phyloP scores from a whole-genome alignment of 1,284 basidiomycete species.

The Pseudozyma thailandica region DNA sequence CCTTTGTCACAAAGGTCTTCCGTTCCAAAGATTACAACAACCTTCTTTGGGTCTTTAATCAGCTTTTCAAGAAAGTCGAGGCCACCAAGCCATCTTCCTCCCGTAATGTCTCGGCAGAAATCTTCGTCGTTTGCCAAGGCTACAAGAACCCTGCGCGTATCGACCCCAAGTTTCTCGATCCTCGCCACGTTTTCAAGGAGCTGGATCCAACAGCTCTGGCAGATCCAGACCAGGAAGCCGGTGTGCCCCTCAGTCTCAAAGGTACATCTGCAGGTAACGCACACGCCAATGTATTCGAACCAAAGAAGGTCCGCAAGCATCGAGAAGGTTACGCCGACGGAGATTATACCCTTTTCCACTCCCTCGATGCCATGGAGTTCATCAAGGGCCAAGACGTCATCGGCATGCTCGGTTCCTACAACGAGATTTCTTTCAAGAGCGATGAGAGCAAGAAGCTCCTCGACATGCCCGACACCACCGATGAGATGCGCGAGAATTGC shows the following conservation, averaged over 20 bases:
- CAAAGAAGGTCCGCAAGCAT: slow-evolving; percentile 92
- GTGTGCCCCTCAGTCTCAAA: slow-evolving; percentile 48
- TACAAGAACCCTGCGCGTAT: slow-evolving; percentile 95
- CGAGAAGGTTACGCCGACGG: slow-evolving; percentile 97
- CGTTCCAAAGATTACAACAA: slow-evolving; percentile 98
- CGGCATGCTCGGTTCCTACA: slow-evolving; percentile 81
- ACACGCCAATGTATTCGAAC: slow-evolving; percentile 86
- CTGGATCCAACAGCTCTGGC: slow-evolving; percentile 68
- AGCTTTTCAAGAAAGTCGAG: slow-evolving; percentile 95
- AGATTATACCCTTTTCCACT: slow-evolving; percentile 89
- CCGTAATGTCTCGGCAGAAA: slow-evolving; percentile 98
- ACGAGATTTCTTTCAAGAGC: slow-evolving; percentile 80
- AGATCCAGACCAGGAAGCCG: slow-evolving; percentile 24
- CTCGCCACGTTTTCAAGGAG: slow-evolving; percentile 98
- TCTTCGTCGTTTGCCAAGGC: slow-evolving; percentile 97
- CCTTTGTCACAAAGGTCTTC: slow-evolving; percentile 99
- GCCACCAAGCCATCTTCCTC: slow-evolving; percentile 99
- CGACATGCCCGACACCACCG: slow-evolving; percentile 73
- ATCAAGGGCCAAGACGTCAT: slow-evolving; percentile 74
- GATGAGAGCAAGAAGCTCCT: slow-evolving; percentile 78
- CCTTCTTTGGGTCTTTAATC: slow-evolving; percentile 98
- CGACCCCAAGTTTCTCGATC: slow-evolving; percentile 97
- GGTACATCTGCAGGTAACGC: slow-evolving; percentile 61
- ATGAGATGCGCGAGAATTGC: slow-evolving; percentile 83
- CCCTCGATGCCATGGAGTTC: slow-evolving; percentile 79